Base-by-base conservation (phyloP, 768 basidiomycete species). In the Macrolepiota fuliginosa region DNA sequence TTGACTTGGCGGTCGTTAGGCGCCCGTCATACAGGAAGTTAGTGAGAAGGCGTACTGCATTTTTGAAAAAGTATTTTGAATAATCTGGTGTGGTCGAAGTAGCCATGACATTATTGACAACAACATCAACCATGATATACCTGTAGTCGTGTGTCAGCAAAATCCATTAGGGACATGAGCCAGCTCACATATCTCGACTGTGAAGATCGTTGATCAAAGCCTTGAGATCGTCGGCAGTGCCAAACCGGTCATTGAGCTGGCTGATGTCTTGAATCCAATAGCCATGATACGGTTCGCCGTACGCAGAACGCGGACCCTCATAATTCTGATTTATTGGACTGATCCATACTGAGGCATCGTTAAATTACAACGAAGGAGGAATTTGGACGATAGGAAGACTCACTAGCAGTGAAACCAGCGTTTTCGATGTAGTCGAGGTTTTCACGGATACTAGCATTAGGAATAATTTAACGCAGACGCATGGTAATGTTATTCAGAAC, bases 391-490 rank as follows among this genome's bases (percentile, higher is more conserved):
- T 37, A 59, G 27, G 46, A 52, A 42, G 52, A 71, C 80, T 46
- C 45, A 86, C 88, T 76, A 13, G 91, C 91, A 13, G 91, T 91
- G 73, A 93, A 92, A 3, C 92, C 92, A 61, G 89, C 90, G 62
- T 86, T 73, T 66, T 92, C 86, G 54, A 96, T 87, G 68, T 94
- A 96, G 70, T 94, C 91, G n/a, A 94, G 79, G 70, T 92, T 89
- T 64, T 84, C 77, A 61, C 78, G 83, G 64, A 94, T 83, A 9
- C 84, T 84, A 50, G 62, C 53, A 35, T 47, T 25, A 59, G 17
- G 58, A 47, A 47, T 42, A 42, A 54, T 19, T 42, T 45, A 58
- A 42, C 22, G 27, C 10, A 19, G 11, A 47, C 17, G 17, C 39
- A 63, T 0, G 15, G 24, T 37, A 50, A 42, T 25, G 10, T n/a